phyloP scores from a whole-genome alignment of 345 rosid species.

The Mallotus nudiflorus region DNA sequence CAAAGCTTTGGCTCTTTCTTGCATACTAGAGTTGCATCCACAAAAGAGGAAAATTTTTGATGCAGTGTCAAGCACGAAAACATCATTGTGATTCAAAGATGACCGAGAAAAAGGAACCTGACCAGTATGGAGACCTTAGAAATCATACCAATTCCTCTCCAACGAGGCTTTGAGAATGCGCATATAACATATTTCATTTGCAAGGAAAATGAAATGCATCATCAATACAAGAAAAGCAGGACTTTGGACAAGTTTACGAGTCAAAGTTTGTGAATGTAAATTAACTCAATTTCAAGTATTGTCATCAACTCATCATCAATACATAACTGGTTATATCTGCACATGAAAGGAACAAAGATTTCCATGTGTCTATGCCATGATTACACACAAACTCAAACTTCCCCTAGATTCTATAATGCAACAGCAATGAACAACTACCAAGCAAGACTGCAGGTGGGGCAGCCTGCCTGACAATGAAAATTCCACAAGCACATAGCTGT shows the following conservation, averaged over 20 bases:
- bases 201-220: slow-evolving; percentile 4
- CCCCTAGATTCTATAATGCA: neutral
- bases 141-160: neutral
- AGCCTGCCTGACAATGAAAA: neutral
- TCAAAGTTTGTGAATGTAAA: neutral
- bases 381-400: neutral
- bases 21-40: slow-evolving; percentile 78
- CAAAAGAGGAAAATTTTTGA: slow-evolving; percentile 81
- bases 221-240: neutral
- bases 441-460: too few species aligned
- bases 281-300: neutral
- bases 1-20: slow-evolving; percentile 87
- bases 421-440: neutral
- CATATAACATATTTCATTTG: neutral
- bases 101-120: slow-evolving; percentile 85
- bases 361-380: neutral
- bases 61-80: slow-evolving; percentile 75
- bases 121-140: slow-evolving; percentile 15
- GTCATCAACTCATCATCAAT: neutral
- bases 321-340: neutral
- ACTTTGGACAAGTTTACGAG: neutral
- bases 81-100: slow-evolving; percentile 76
- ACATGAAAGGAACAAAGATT: neutral
- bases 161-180: neutral
- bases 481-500: neutral